Evolutionary conservation across 2,329 filamentous ascomycete genomes (phyloP).

Genomic region (Aaosphaeria pasadenensis): DNA sequence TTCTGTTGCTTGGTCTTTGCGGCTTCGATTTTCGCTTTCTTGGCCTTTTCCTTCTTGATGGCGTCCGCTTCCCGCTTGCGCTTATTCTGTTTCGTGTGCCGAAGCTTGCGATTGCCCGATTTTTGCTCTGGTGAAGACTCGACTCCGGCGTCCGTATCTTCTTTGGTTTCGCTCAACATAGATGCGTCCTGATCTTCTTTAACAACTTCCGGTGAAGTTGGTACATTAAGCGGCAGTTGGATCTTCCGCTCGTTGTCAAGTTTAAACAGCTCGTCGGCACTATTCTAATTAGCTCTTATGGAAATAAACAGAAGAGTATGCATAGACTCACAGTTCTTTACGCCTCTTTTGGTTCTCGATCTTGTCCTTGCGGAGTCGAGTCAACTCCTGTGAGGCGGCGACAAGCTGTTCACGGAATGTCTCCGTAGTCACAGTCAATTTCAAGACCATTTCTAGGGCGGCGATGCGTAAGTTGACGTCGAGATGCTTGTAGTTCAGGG

Average conservation of each 20-base stretch:
- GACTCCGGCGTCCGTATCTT: conserved; percentile 63
- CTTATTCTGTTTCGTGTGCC: conserved; percentile 64
- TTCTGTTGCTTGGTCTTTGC: conserved; percentile 72
- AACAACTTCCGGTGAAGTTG: conserved; percentile 55
- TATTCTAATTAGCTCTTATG: conserved; percentile 30
- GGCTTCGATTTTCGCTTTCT: conserved; percentile 58
- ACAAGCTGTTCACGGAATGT: conserved; percentile 86
- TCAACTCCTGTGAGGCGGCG: conserved; percentile 91
- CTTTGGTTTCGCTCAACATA: conserved; percentile 66
- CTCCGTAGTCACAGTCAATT: conserved; percentile 82
- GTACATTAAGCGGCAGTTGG: conserved; percentile 68
- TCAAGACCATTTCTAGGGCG: conserved; percentile 79
- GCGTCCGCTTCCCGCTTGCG: conserved; percentile 67
- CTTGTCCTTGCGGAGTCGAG: conserved; percentile 89
- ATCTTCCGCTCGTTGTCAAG: conserved; percentile 73
- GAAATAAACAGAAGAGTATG: conserved; percentile 21
- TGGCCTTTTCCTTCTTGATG: conserved; percentile 64
- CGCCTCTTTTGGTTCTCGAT: conserved; percentile 85
- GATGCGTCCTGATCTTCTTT: conserved; percentile 56
- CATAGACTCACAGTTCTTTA: conserved; percentile 53
- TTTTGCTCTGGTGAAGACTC: conserved; percentile 53
- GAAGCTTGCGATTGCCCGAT: conserved; percentile 58
- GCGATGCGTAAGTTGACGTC: conserved; percentile 80
- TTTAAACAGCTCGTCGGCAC: conserved; percentile 66
- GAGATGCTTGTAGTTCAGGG: conserved; percentile 67